phyloP scores from a whole-genome alignment of 805 yeast species.

The Ogataea thermomethanolica region DNA sequence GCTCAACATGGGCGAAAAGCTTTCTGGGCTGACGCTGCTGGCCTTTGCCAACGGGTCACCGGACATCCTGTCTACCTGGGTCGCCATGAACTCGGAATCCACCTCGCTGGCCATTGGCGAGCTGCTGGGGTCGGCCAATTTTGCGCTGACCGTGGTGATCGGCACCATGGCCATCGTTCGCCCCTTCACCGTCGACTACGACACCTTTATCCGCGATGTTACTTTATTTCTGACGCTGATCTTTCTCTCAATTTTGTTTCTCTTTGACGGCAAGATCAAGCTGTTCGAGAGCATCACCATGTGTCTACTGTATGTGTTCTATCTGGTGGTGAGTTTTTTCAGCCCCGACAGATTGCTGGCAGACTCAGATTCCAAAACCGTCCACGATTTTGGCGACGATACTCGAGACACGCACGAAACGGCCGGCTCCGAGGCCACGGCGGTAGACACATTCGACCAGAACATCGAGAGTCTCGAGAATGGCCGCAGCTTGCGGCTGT shows the following conservation, averaged over 20 bases:
- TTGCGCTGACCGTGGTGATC: slow-evolving; percentile 48
- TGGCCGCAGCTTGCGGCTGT: slow-evolving; percentile 27
- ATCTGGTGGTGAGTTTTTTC: slow-evolving; percentile 44
- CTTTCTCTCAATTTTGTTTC: slow-evolving; percentile 45
- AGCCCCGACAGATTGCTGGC: slow-evolving; percentile 25
- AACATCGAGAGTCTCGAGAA: slow-evolving; percentile 29
- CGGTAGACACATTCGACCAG: slow-evolving; percentile 20
- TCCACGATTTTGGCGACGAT: slow-evolving; percentile 6
- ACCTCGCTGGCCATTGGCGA: slow-evolving; percentile 53
- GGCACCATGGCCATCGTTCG: slow-evolving; percentile 46
- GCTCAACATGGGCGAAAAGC: slow-evolving; percentile 64
- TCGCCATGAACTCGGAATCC: slow-evolving; percentile 71
- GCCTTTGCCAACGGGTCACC: slow-evolving; percentile 95
- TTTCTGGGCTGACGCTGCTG: slow-evolving; percentile 81
- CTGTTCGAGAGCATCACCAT: slow-evolving; percentile 55
- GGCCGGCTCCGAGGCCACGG: background rate
- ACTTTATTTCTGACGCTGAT: slow-evolving; percentile 52
- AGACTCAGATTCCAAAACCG: slow-evolving; percentile 12
- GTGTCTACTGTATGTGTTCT: slow-evolving; percentile 52
- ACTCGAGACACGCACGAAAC: background rate
- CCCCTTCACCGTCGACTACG: slow-evolving; percentile 48
- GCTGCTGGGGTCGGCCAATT: slow-evolving; percentile 51
- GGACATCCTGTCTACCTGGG: slow-evolving; percentile 79
- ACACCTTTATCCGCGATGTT: slow-evolving; percentile 58
- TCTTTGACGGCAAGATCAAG: slow-evolving; percentile 53